These are phyloP conservation scores for Penicillium sp. DNA, from an alignment of 2,329 filamentous ascomycete species.

Conservation along the genomic window DNA sequence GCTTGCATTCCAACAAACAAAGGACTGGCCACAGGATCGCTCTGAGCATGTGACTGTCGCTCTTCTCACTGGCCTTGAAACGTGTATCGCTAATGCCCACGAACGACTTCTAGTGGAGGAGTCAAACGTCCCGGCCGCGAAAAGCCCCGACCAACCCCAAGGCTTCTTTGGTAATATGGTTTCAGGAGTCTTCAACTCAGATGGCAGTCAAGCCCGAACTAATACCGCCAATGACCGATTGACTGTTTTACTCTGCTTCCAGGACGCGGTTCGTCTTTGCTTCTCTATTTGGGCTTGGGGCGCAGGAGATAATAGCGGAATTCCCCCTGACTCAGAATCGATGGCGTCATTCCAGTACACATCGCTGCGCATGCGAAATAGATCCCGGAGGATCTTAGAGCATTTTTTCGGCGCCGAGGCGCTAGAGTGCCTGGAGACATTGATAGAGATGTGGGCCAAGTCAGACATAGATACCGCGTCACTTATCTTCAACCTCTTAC, in stretches of 20 bases:
- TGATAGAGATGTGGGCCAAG: conserved; percentile 80
- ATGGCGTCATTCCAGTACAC: conserved; percentile 87
- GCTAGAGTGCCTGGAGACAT: conserved; percentile 88
- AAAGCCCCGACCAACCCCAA: conserved; percentile 80
- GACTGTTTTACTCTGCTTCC: conserved; percentile 93
- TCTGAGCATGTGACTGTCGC: conserved; percentile 68
- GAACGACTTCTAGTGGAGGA: conserved; percentile 79
- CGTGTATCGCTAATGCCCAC: conserved; percentile 84
- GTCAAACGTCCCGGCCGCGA: conserved; percentile 66
- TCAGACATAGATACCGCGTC: conserved; percentile 56
- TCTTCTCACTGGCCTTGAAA: conserved; percentile 91
- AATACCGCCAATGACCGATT: conserved; percentile 90
- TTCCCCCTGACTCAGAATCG: conserved; percentile 66
- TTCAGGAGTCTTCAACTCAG: conserved; percentile 82
- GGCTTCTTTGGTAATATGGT: conserved; percentile 95
- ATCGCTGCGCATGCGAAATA: conserved; percentile 85
- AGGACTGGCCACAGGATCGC: conserved; percentile 47
- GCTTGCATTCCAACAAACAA: conserved; percentile 46
- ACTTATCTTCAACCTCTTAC: conserved; percentile 81
- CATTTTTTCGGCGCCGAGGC: conserved; percentile 91
- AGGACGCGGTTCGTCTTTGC: conserved; percentile 90
- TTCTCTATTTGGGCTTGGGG: conserved; percentile 96
- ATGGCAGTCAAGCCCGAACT: conserved; percentile 74
- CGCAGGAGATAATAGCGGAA: conserved; percentile 53
- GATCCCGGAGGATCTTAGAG: conserved; percentile 83